These are phyloP conservation scores for Myrmaecium sp. DNA, from an alignment of 2,329 filamentous ascomycete genomes.

Conservation along the genomic window DNA sequence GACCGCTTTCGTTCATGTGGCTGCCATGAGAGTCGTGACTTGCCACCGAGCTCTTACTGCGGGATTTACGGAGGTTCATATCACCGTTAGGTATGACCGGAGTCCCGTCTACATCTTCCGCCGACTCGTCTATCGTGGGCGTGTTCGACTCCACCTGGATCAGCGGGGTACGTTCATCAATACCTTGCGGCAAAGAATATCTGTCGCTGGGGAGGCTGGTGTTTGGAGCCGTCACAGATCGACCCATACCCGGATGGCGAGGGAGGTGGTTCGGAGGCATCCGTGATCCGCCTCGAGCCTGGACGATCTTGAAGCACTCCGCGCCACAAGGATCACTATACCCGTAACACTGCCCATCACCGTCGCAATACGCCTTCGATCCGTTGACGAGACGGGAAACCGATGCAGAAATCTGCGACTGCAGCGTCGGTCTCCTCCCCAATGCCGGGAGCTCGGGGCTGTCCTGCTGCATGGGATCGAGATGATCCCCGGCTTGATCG, in stretches of 20 bases:
- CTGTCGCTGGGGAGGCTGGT: background rate
- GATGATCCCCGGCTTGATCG: too few relatives aligned
- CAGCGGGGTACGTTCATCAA: constrained; percentile 1
- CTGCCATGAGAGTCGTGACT: background rate
- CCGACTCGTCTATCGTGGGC: background rate
- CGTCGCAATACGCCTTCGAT: constrained; percentile 35
- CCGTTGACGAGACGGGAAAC: constrained; percentile 33
- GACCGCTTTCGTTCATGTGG: constrained; percentile 7
- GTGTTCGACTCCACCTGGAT: constrained; percentile 1
- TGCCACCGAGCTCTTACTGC: background rate
- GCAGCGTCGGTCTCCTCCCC: constrained; percentile 25
- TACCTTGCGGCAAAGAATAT: background rate
- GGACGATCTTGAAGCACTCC: constrained; percentile 40
- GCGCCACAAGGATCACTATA: constrained; percentile 43
- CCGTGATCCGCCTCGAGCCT: constrained; percentile 18
- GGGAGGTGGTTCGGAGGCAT: background rate
- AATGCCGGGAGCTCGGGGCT: too few relatives aligned
- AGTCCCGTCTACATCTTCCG: too few relatives aligned
- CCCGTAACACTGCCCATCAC: constrained; percentile 42
- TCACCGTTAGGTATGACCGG: too few relatives aligned
- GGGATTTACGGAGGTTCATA: constrained; percentile 4
- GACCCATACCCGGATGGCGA: background rate
- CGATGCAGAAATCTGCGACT: constrained; percentile 22
- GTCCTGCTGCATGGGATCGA: too few relatives aligned
- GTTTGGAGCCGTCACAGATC: too few relatives aligned